Evolutionary conservation across 805 yeast species (phyloP).

Genomic region (Kluyveromyces dobzhanskii): DNA sequence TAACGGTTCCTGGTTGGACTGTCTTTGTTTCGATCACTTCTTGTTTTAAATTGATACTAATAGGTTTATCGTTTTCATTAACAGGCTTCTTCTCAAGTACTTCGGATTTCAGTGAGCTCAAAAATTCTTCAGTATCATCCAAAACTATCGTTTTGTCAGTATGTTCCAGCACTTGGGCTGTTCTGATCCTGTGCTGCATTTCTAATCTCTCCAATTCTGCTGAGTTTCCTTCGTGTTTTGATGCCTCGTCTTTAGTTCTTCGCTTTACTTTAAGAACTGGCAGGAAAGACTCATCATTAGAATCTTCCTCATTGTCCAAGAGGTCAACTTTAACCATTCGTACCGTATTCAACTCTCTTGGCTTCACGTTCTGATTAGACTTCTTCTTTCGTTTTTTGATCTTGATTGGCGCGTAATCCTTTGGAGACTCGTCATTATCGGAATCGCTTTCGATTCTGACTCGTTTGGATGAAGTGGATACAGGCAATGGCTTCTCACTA

Average conservation of each 20-base stretch:
- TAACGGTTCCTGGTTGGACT: too few species aligned
- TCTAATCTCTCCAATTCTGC: background rate
- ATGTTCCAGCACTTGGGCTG: background rate
- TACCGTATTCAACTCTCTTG: conserved; percentile 15
- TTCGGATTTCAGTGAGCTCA: conserved; percentile 15
- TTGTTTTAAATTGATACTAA: background rate
- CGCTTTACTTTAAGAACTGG: conserved; percentile 31
- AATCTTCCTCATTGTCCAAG: conserved; percentile 22
- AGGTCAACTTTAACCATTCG: conserved; percentile 31
- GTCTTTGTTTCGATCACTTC: too few species aligned
- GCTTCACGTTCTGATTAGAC: conserved; percentile 26
- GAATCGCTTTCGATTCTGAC: background rate
- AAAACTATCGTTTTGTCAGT: conserved; percentile 21
- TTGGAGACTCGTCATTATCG: conserved; percentile 9
- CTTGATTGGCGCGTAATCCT: conserved; percentile 34
- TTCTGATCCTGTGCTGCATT: background rate
- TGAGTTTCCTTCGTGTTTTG: conserved; percentile 7
- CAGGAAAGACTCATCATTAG: conserved; percentile 15
- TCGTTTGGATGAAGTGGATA: background rate
- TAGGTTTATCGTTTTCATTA: background rate
- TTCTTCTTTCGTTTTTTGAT: conserved; percentile 33
- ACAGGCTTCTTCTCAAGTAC: conserved; percentile 5
- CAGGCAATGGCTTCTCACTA: background rate
- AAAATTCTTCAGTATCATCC: conserved; percentile 33
- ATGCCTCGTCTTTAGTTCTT: conserved; percentile 13